A percentile compares a stretch with the other conserved stretches of the same genome.
Conservation (phyloP, 495 filamentous ascomycete genomes). For the Monascus purpureus region DNA sequence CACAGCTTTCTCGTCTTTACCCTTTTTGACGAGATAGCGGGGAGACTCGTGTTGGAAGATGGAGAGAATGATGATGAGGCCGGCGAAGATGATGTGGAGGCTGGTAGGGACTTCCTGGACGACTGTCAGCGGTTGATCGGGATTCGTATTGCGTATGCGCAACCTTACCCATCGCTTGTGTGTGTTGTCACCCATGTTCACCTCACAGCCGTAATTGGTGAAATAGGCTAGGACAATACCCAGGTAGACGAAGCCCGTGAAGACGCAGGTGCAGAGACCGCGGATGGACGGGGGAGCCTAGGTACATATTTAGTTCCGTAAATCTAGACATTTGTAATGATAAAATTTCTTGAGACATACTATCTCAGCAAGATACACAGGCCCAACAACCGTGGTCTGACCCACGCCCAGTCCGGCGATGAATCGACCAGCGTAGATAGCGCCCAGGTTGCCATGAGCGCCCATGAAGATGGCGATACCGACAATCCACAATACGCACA, state of each 20-base stretch:
- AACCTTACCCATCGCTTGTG: conserved; percentile 42
- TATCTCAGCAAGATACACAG: too few relatives aligned
- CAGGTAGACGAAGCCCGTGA: too few relatives aligned
- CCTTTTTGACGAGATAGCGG: too few relatives aligned
- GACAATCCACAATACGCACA: conserved; percentile 51
- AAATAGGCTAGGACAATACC: too few relatives aligned
- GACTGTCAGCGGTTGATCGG: conserved; percentile 15
- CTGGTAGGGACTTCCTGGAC: conserved; percentile 47
- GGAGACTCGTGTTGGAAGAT: conserved; percentile 54
- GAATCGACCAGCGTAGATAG: conserved; percentile 56
- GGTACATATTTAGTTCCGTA: too few relatives aligned
- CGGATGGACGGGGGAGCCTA: too few relatives aligned
- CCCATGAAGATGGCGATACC: conserved; percentile 58
- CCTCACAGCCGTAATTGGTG: conserved; percentile 27
- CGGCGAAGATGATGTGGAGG: conserved; percentile 60
- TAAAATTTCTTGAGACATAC: too few relatives aligned
- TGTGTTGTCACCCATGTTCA: conserved; percentile 41
- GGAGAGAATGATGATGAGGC: conserved; percentile 48
- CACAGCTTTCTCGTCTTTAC: too few relatives aligned
- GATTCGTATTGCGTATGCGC: conserved; percentile 3
- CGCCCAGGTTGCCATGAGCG: conserved; percentile 42
- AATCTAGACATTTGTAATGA: too few relatives aligned
- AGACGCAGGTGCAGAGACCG: too few relatives aligned
- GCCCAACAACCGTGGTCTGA: too few relatives aligned
- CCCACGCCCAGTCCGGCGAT: too few relatives aligned